Evolutionary conservation across 768 basidiomycete species (phyloP).

Genomic region (Trametes gibbosa): DNA sequence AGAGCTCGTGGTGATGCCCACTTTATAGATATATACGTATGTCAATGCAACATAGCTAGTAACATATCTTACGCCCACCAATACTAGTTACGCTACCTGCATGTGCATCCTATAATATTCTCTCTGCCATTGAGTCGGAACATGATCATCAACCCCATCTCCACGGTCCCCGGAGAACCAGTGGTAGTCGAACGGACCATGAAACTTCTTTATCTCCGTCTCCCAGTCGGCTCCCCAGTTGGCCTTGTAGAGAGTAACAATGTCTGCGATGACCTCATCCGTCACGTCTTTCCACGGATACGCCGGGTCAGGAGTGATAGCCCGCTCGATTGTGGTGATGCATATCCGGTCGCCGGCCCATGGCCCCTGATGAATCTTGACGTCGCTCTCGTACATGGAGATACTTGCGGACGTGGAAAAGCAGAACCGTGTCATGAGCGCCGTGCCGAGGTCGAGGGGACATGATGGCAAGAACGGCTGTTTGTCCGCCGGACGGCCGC

Average conservation of each 20-base stretch:
- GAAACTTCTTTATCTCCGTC: neutral
- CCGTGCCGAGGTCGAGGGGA: neutral
- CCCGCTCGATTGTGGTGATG: constrained; percentile 3
- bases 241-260: neutral
- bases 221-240: neutral
- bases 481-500: neutral
- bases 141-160: no score
- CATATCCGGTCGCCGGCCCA: constrained; percentile 6
- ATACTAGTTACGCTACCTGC: no score
- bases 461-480: neutral
- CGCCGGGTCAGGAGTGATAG: neutral
- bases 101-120: no score
- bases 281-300: neutral
- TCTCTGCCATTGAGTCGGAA: no score
- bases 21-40: no score
- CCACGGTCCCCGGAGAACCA: neutral
- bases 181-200: neutral
- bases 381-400: neutral
- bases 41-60: no score
- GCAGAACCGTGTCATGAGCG: neutral
- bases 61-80: no score
- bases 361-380: neutral
- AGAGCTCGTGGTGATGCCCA: no score
- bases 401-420: neutral
- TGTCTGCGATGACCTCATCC: constrained; percentile 1